Base-by-base conservation (phyloP, 176 grass and related monocot genomes). In the Oryza rufipogon region DNA sequence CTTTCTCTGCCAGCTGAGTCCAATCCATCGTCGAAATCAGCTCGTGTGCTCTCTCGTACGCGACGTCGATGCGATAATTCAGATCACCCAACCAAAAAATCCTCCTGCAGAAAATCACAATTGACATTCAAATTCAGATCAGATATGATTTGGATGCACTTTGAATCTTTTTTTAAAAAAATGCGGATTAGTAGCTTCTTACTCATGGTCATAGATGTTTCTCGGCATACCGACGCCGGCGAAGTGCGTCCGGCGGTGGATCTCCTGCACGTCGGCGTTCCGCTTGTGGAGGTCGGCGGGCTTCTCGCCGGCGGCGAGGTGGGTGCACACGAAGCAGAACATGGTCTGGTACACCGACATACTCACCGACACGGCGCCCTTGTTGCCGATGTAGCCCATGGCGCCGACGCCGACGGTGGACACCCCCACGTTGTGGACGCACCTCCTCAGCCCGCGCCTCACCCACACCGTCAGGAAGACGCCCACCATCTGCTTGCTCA, bases 301-400 rank as follows among this genome's bases (percentile, higher is more conserved):
- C 86, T 89, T 95, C 71, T 99, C 93, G 28, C 93, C 93, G 45
- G 96, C 81, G 2, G 96, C 85, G 30, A 96, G 91, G 60, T 99
- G 96, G 44, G 22, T 86, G 79, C 96, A 99, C 63, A 96, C 86
- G 83, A 99, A 96, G 83, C 93, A 99, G 85, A 99, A 94, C 86
- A 92, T 80, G 44, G 96, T 99, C 87, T 99, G 96, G 81, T 99
- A 89, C 25, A 99, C 74, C 15, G 96, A 99, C 93, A 96, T 96
- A 91, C 93, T 99, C 61, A 93, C 93, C 2, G 96, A 94, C 81
- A 99, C 87, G 1, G 96, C 86, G 0, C 96, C 96, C 86, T 96
- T 98, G 89, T 96, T 98, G 73, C 96, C 96, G 58, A 98, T 98
- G 86, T 96, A 98, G 9, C 96, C 96, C 96, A 98, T 98, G 87